Percentiles rank a stretch among this genome's conserved stretches.
Evolutionary conservation across 129 eudicot genomes (phyloP).

Genomic region (Cynara cardunculus): DNA sequence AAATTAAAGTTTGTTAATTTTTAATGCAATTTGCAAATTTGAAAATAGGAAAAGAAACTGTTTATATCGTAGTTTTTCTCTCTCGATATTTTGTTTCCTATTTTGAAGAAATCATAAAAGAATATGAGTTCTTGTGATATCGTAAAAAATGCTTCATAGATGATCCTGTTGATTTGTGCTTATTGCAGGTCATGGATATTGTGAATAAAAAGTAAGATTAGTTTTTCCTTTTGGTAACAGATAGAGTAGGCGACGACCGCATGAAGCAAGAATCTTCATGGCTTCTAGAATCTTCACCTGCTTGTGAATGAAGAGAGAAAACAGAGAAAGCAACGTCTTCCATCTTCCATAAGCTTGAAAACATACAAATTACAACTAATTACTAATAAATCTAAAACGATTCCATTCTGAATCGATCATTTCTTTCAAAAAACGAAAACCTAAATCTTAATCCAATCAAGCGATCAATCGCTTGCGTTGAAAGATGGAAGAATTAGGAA

Average conservation of each 20-base stretch:
- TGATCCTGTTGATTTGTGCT: not conserved
- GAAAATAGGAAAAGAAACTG: no score
- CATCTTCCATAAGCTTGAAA: conserved; percentile 4
- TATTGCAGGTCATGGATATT: not conserved
- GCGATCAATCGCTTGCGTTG: conserved; percentile 18
- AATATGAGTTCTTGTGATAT: no score
- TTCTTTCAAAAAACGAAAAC: not conserved
- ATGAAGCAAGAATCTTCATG: not conserved
- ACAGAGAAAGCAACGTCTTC: not conserved
- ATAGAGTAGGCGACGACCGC: not conserved
- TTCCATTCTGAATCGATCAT: conserved; percentile 18
- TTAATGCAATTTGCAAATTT: no score
- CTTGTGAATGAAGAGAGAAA: not conserved
- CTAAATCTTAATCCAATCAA: not conserved
- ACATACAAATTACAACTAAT: not conserved
- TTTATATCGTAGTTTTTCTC: no score
- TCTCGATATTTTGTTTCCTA: not conserved
- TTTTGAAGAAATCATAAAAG: not conserved
- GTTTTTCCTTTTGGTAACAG: not conserved
- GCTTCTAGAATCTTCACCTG: conserved; percentile 5
- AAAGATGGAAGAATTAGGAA: conserved; percentile 31
- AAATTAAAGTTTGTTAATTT: no score
- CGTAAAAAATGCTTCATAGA: not conserved
- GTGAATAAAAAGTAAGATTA: not conserved
- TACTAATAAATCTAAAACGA: conserved; percentile 11